Percentiles rank a stretch among this genome's conserved stretches.
Conservation (phyloP, 805 yeast genomes). For the Yamadazyma insecticola region DNA sequence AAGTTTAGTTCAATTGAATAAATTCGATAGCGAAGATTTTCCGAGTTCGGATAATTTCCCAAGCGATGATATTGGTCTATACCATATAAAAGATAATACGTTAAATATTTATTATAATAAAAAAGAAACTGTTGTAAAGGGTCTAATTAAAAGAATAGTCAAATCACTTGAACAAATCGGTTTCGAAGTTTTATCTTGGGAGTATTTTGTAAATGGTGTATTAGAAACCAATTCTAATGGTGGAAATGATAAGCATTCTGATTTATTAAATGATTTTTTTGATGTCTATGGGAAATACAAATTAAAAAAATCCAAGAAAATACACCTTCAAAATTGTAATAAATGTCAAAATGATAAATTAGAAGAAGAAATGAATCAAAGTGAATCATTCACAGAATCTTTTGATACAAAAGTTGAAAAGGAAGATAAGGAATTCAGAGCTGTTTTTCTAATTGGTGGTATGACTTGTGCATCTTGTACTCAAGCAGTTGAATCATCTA, state of each 20-base stretch:
- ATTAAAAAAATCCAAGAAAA: constrained; percentile 10
- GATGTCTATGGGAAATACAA: constrained; percentile 16
- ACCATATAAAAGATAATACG: constrained; percentile 18
- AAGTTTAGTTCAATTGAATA: constrained; percentile 1
- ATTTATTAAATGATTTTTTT: constrained; percentile 5
- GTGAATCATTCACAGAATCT: constrained; percentile 11
- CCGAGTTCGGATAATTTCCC: neutral
- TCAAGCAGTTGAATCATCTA: constrained; percentile 22
- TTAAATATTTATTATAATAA: constrained; percentile 21
- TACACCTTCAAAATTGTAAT: constrained; percentile 40
- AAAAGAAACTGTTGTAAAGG: constrained; percentile 4
- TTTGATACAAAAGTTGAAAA: constrained; percentile 23
- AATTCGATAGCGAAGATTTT: neutral
- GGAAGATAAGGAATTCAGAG: constrained; percentile 31
- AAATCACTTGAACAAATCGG: constrained; percentile 29
- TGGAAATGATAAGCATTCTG: constrained; percentile 7
- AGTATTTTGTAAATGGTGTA: constrained; percentile 17
- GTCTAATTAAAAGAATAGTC: constrained; percentile 17
- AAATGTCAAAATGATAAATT: constrained; percentile 29
- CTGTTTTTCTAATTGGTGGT: constrained; percentile 48
- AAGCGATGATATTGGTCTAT: constrained; percentile 2
- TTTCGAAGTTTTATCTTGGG: constrained; percentile 34
- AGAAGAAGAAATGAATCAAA: constrained; percentile 7
- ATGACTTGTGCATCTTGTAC: constrained; percentile 41
- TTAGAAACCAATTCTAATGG: constrained; percentile 15